Conservation (phyloP, 306 rosid species). For the Vigna hirtella region DNA sequence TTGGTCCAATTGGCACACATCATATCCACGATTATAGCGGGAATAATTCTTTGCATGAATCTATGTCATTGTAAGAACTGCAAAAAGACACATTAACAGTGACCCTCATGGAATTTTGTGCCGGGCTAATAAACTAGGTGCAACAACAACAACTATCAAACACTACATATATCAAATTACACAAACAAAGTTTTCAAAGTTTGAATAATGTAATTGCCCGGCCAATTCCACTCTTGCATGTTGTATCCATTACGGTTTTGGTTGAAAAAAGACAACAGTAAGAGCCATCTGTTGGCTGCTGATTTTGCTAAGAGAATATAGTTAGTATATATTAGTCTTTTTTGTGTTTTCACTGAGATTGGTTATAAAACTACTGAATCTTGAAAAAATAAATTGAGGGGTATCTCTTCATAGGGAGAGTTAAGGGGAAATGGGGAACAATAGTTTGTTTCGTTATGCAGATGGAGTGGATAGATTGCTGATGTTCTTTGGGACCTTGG, state of each 20-base stretch:
- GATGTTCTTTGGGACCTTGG: slow-evolving; percentile 81
- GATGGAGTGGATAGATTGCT: slow-evolving; percentile 74
- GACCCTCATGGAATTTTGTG: slow-evolving; percentile 14
- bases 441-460: slow-evolving; percentile 73
- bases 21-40: slow-evolving; percentile 29
- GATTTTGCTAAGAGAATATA: slow-evolving; percentile 41
- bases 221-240: slow-evolving; percentile 19
- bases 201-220: slow-evolving; percentile 38
- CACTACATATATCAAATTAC: slow-evolving; percentile 39
- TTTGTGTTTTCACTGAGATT: slow-evolving; percentile 21
- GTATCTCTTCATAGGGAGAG: slow-evolving; percentile 36
- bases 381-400: background rate
- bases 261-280: slow-evolving; percentile 46
- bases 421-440: slow-evolving; percentile 60
- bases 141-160: slow-evolving; percentile 38
- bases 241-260: slow-evolving; percentile 41
- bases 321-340: slow-evolving; percentile 38
- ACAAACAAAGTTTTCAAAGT: slow-evolving; percentile 42
- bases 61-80: slow-evolving; percentile 2
- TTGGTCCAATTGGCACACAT: slow-evolving; percentile 25
- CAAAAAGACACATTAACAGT: slow-evolving; percentile 47
- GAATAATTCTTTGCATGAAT: slow-evolving; percentile 50
- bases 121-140: slow-evolving; percentile 32
- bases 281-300: slow-evolving; percentile 41
- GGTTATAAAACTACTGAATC: slow-evolving; percentile 36